Base-by-base conservation (phyloP, 148 eudicot genomes). In the Cornus kousa region DNA sequence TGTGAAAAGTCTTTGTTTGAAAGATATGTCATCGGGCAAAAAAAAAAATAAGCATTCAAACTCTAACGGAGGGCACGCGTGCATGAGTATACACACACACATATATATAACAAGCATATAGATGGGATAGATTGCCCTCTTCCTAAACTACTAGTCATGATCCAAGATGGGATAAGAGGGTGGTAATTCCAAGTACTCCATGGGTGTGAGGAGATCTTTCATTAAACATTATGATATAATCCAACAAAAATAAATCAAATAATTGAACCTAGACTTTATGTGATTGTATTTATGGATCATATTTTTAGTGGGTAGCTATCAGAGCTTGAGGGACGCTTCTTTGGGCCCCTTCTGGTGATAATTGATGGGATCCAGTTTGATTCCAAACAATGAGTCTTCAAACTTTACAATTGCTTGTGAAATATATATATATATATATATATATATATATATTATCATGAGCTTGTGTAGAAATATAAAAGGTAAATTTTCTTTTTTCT, bases 91-190 rank as follows among this genome's bases (percentile, higher is more conserved):
- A 35, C 5, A 35, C 5, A 35, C 5, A 35, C 1, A 35, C 1
- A 35, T 35, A 35, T 2, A 35, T 2, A 35, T 2, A 35, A 35
- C 3, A 35, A 35, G 6, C 48, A 43, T 6, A 43, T 43, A 9
- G 71, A 68, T 31, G 39, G 71, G 71, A 68, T 68, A 32, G 43
- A 9, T 79, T 79, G 81, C 65, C 77, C 62, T 59, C 43, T 80
- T 73, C 48, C 48, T 6, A 43, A 4, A 43, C 48, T 43, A 6
- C 1, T 4, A 9, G 48, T 9, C 48, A 43, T 43, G 48, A 6
- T 43, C 78, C 72, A 74, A 67, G 78, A 80, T 80, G 74, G 50
- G 82, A 77, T 0, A 28, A 72, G 70, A 67, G 73, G 67, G 67
- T 66, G 67, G 60, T 22, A 48, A 22, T 53, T 53, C 17, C 57